Evolutionary conservation across 2,329 filamentous ascomycete genomes (phyloP).

Genomic region (Exophiala sideris): DNA sequence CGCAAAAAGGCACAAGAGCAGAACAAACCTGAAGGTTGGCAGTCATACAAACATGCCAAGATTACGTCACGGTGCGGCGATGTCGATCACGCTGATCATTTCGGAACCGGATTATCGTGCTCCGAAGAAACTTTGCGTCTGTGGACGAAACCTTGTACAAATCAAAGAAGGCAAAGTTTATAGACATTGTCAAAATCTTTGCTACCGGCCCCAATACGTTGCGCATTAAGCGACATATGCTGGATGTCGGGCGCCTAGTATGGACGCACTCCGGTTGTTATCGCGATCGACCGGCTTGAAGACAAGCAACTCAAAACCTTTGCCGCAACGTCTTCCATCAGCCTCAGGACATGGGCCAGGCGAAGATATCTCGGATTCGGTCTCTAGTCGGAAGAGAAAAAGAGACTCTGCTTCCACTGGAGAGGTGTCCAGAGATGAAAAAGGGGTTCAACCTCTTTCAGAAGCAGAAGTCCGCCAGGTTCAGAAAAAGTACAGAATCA

Average conservation of each 20-base stretch:
- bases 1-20: no score
- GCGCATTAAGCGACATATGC: neutral
- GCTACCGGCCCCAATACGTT: neutral
- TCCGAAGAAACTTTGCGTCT: no score
- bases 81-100: no score
- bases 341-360: constrained; percentile 37
- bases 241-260: constrained; percentile 19
- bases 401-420: constrained; percentile 27
- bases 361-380: constrained; percentile 35
- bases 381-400: constrained; percentile 39
- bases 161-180: no score
- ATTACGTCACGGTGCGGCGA: no score
- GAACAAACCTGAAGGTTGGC: no score
- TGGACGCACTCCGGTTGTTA: constrained; percentile 47
- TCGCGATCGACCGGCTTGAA: constrained; percentile 45
- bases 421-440: constrained; percentile 16
- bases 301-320: constrained; percentile 29
- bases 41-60: no score
- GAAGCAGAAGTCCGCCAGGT: constrained; percentile 65
- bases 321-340: constrained; percentile 37
- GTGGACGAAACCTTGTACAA: no score
- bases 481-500: constrained; percentile 76
- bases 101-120: no score
- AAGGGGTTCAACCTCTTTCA: neutral
- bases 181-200: neutral